Conservation (phyloP, 139 green algal genomes). For the Micractinium conductrix region DNA sequence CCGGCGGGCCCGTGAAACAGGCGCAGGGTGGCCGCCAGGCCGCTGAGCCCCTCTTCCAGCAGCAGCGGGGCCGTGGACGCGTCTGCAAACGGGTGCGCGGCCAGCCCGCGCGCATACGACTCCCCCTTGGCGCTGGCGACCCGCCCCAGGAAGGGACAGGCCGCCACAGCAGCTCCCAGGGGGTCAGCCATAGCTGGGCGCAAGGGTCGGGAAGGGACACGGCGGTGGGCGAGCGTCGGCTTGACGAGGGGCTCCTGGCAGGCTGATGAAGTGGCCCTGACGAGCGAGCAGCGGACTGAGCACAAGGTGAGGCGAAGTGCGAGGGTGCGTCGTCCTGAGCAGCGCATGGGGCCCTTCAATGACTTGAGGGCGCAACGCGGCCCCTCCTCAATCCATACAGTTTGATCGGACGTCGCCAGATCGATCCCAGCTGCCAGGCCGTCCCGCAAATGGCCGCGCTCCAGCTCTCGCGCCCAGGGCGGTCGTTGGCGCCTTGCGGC, state of each 20-base stretch:
- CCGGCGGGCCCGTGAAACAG: conserved; percentile 39
- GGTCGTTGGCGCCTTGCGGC: too few relatives aligned
- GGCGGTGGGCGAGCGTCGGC: too few relatives aligned
- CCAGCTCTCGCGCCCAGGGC: too few relatives aligned
- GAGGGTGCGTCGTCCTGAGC: too few relatives aligned
- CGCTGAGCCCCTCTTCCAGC: conserved; percentile 1
- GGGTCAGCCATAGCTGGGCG: conserved; percentile 3
- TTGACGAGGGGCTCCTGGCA: too few relatives aligned
- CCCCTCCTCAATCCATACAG: too few relatives aligned
- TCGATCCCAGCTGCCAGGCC: too few relatives aligned
- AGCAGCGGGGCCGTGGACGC: conserved; percentile 5
- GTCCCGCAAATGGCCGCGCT: too few relatives aligned
- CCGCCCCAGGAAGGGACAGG: conserved; percentile 49
- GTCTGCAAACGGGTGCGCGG: conserved; percentile 33
- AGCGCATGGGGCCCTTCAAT: too few relatives aligned
- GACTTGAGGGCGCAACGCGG: too few relatives aligned
- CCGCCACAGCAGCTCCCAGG: conserved; percentile 20
- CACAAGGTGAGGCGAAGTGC: too few relatives aligned
- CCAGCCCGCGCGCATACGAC: conserved; percentile 32
- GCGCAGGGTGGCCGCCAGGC: conserved; percentile 13
- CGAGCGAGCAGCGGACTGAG: background rate
- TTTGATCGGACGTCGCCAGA: too few relatives aligned
- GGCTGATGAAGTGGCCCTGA: background rate
- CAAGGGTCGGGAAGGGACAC: background rate
- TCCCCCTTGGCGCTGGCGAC: conserved; percentile 41